Evolutionary conservation across 441 rosid genomes (phyloP).

Genomic region (Euphorbia corollata): DNA sequence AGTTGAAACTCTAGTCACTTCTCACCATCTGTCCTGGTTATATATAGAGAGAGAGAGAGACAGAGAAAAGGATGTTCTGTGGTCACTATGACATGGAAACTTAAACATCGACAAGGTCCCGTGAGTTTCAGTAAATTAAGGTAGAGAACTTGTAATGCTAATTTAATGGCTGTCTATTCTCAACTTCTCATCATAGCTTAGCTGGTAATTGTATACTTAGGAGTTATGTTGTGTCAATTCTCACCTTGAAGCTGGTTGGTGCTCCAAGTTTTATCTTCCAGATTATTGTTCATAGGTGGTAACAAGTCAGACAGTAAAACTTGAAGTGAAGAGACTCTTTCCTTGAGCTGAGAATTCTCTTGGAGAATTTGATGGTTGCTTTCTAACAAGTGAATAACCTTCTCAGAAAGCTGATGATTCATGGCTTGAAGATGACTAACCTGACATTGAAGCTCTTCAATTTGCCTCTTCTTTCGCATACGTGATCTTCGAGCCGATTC

Average conservation of each 20-base stretch:
- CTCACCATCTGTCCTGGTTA: not conserved
- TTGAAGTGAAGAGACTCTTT: constrained; percentile 57
- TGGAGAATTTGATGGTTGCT: constrained; percentile 57
- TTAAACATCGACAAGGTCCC: not conserved
- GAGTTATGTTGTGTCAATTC: not conserved
- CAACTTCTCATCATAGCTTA: not conserved
- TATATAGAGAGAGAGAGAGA: too few species aligned
- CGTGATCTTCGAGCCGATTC: constrained; percentile 73
- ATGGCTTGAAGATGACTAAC: constrained; percentile 49
- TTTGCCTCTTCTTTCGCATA: constrained; percentile 67
- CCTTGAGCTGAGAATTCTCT: constrained; percentile 65
- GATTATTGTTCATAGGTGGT: constrained; percentile 34
- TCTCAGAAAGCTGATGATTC: constrained; percentile 59
- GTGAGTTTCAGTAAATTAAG: not conserved
- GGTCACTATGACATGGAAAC: not conserved
- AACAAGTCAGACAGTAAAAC: constrained; percentile 42
- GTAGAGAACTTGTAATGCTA: not conserved
- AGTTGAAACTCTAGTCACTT: not conserved
- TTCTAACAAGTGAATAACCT: constrained; percentile 57
- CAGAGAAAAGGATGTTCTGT: too few species aligned
- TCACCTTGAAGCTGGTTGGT: constrained; percentile 25
- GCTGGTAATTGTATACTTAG: not conserved
- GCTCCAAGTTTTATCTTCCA: constrained; percentile 26
- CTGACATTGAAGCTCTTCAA: constrained; percentile 62
- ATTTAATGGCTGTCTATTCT: not conserved